Evolutionary conservation across 768 basidiomycete genomes (phyloP).

Genomic region (Serendipita indica): DNA sequence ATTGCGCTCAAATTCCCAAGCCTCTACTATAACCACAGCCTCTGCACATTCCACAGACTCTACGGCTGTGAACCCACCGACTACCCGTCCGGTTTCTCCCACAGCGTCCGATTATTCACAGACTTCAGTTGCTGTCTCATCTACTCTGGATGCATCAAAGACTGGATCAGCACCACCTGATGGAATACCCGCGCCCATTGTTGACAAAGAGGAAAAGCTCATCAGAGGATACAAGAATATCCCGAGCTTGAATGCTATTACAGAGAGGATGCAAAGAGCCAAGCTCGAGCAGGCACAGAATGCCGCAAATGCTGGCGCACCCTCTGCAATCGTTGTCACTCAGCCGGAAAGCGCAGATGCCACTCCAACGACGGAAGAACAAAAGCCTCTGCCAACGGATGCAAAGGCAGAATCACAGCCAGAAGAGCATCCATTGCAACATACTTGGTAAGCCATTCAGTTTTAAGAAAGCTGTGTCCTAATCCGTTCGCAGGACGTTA

Average conservation of each 20-base stretch:
- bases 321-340: constrained; percentile 18
- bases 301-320: constrained; percentile 44
- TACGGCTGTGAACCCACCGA: constrained; percentile 47
- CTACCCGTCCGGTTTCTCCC: constrained; percentile 55
- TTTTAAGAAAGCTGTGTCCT: constrained; percentile 5
- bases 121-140: constrained; percentile 21
- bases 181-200: constrained; percentile 10
- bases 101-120: constrained; percentile 25
- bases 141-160: constrained; percentile 18
- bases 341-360: constrained; percentile 30
- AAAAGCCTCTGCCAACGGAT: constrained; percentile 44
- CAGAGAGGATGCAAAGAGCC: constrained; percentile 58
- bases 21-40: constrained; percentile 28
- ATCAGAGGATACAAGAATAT: constrained; percentile 74
- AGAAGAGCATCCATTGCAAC: constrained; percentile 71
- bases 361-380: constrained; percentile 65
- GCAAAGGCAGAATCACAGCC: constrained; percentile 31
- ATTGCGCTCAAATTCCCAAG: constrained; percentile 9
- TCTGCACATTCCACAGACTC: constrained; percentile 42
- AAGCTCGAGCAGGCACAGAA: constrained; percentile 32
- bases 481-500: constrained; percentile 47
- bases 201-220: constrained; percentile 27
- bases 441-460: constrained; percentile 47
- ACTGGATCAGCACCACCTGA: constrained; percentile 12
- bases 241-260: constrained; percentile 72